Conservation (phyloP, 352 stramenopile species). For the Peronospora farinosa region DNA sequence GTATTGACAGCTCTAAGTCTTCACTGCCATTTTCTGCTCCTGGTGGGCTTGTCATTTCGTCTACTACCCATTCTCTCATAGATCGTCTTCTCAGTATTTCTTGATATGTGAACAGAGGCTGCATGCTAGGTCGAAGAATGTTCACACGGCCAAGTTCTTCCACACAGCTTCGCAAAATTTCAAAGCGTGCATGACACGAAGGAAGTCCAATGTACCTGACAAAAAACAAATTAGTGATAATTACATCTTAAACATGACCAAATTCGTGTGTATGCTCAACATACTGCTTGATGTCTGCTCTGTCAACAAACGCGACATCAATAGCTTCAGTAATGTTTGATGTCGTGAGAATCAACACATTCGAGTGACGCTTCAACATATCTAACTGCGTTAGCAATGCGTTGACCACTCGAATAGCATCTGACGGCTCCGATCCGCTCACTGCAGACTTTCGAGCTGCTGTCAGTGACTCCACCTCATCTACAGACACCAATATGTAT, state of each 20-base stretch:
- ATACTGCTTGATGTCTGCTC: slow-evolving; percentile 90
- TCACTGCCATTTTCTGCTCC: slow-evolving; percentile 6
- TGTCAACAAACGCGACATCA: slow-evolving; percentile 89
- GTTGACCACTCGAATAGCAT: slow-evolving; percentile 90
- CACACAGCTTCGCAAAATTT: slow-evolving; percentile 81
- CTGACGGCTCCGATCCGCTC: slow-evolving; percentile 80
- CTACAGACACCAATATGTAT: slow-evolving; percentile 19
- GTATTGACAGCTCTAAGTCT: slow-evolving; percentile 26
- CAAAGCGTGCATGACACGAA: slow-evolving; percentile 56
- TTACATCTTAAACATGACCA: not conserved
- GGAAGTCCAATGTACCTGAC: slow-evolving; percentile 61
- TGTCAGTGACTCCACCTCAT: slow-evolving; percentile 91
- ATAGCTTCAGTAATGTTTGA: slow-evolving; percentile 90
- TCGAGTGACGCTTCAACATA: slow-evolving; percentile 70
- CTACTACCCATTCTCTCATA: slow-evolving; percentile 36
- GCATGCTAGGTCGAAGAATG: slow-evolving; percentile 36
- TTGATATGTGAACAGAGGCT: slow-evolving; percentile 22
- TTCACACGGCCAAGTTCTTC: slow-evolving; percentile 72
- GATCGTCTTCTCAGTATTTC: slow-evolving; percentile 20
- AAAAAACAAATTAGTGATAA: not conserved
- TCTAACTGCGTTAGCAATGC: slow-evolving; percentile 87
- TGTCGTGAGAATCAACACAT: slow-evolving; percentile 91
- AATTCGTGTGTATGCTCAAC: slow-evolving; percentile 7
- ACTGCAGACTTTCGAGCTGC: slow-evolving; percentile 64
- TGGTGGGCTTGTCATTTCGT: slow-evolving; percentile 31